Base-by-base conservation (phyloP, 78 protist species). In the Dictyostelium intermedium region DNA sequence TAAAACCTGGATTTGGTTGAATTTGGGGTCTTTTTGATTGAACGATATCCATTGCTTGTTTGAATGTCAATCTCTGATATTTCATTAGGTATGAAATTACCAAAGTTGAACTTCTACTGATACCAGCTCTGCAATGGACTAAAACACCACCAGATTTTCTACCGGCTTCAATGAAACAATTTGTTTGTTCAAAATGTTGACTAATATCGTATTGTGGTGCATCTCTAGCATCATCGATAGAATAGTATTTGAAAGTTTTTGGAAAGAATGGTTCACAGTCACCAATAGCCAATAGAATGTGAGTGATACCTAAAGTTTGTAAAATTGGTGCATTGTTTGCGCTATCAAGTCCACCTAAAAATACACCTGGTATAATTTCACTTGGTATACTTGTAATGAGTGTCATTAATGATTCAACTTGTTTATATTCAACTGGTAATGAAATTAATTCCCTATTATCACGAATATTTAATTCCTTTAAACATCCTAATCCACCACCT, bases 111-210 rank as follows among this genome's bases (percentile, higher is more conserved):
- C 87, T 77, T 32, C 96, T 25, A 30, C 89, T 80, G 23, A 92
- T 84, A 76, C 96, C 96, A 9, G 96, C 96, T 50, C 91, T 80
- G 50, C 96, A 92, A 82, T 92, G 96, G 0, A 92, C 96, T 37
- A 92, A 45, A 5, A 92, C 96, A 39, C 96, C 96, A 30, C 96
- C 96, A 10, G 66, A 18, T n/a, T 56, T 92, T 30, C 91, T 85
- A 66, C 96, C 96, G 1, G 80, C 77, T 30, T 92, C 96, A 63
- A 92, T 92, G 41, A 92, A 92, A 3, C 85, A 45, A 18, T 87
- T 82, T 10, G 96, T 84, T 63, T 78, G 91, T 8, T 92, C 96
- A 84, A 92, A 92, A 27, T 92, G 96, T 23, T 45, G 81, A 56
- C 83, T 70, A 23, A 92, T 73, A 43, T 92, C 92, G 23, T 86